Base-by-base conservation (phyloP, 352 stramenopile species). In the Phytophthora sojae region DNA sequence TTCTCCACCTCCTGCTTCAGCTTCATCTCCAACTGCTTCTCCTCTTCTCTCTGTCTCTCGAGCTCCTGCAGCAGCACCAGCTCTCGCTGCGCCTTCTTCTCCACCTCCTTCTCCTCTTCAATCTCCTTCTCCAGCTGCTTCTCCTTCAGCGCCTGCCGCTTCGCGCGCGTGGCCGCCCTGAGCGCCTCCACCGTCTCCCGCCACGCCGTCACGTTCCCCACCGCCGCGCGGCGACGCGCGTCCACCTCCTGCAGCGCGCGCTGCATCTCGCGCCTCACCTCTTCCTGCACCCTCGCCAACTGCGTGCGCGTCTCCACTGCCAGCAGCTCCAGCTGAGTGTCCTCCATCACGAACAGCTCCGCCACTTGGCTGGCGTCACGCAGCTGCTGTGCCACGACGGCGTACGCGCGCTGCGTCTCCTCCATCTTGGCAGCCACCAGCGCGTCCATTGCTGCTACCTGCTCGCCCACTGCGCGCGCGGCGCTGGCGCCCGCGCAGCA, bases 321-420 rank as follows among this genome's bases (percentile, higher is more conserved):
- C 17, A 74, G 60, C 55, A 72, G 45, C 59, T 66, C 4, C 45
- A 71, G 45, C 59, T 83, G 69, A 4, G 56, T 51, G 29, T 70
- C 53, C 39, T 81, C 73, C 17, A 64, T n/a, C 4, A 37, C 42
- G n/a, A 79, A 80, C 19, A 83, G 49, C 0, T 67, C 65, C 4
- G 57, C 29, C 55, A 76, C 57, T 11, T 73, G 37, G 25, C 49
- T 53, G 23, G 66, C 71, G 4, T 44, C 56, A 2, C 30, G 60
- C 45, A 83, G 61, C 56, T 79, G 73, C 51, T 64, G n/a, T 15
- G 70, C 55, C 25, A 81, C 65, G 9, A 6, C 53, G 21, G 52
- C 5, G n/a, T 69, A 56, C 39, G 65, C 58, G 6, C 47, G 29
- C 60, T 68, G 26, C 14, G 25, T 76, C 57, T 79, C 67, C 23